Percentiles rank a stretch among this genome's conserved stretches.
Conservation (phyloP, 2,329 filamentous ascomycete species). For the Dothideomycetidae sp. region DNA sequence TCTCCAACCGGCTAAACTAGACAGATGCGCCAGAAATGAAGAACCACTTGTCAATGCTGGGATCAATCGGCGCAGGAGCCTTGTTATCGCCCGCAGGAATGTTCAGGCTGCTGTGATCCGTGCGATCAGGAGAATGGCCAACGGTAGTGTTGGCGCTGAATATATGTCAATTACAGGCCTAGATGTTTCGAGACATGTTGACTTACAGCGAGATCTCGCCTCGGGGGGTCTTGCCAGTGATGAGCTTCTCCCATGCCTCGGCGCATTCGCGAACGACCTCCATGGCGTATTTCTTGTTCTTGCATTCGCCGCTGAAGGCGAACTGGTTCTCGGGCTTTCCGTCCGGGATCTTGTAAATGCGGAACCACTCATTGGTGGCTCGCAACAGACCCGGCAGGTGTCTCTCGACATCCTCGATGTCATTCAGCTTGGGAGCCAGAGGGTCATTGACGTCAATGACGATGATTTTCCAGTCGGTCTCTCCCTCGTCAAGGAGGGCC, state of each 20-base stretch:
- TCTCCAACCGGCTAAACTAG: constrained; percentile 19
- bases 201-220: constrained; percentile 73
- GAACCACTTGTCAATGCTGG: constrained; percentile 99
- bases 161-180: constrained; percentile 14
- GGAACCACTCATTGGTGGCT: constrained; percentile 99
- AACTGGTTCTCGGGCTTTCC: constrained; percentile 99
- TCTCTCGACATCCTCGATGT: constrained; percentile 96
- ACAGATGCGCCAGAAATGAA: constrained; percentile 86
- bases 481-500: constrained; percentile 97
- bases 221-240: constrained; percentile 71
- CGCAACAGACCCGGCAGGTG: constrained; percentile 93
- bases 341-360: constrained; percentile 99
- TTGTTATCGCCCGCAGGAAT: constrained; percentile 72
- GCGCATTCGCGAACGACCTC: constrained; percentile 91
- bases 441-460: constrained; percentile 98
- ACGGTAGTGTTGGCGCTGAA: constrained; percentile 70
- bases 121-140: constrained; percentile 56
- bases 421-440: constrained; percentile 88
- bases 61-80: constrained; percentile 75
- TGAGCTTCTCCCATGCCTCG: constrained; percentile 93
- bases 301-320: constrained; percentile 99
- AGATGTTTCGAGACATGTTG: not conserved
- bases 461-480: constrained; percentile 99
- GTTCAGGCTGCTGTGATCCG: constrained; percentile 54
- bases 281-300: constrained; percentile 98